phyloP scores from a whole-genome alignment of 106 monocot genomes.

The Phalaenopsis equestris region DNA sequence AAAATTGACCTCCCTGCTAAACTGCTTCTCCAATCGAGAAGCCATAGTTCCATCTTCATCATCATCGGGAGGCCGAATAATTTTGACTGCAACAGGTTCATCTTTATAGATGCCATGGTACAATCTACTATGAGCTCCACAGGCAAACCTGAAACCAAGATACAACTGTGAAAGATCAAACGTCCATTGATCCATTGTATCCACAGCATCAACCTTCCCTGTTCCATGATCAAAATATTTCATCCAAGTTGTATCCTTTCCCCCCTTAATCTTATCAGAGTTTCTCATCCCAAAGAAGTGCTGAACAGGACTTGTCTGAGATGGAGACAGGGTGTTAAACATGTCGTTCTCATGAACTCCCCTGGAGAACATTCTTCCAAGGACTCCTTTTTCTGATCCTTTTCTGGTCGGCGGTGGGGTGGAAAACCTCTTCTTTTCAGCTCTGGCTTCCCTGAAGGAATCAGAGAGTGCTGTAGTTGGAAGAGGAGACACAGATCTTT shows the following conservation, averaged over 20 bases:
- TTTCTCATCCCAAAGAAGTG: slow-evolving; percentile 20
- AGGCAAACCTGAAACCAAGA: slow-evolving; percentile 56
- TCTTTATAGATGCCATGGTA: slow-evolving; percentile 69
- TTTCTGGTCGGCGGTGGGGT: slow-evolving; percentile 47
- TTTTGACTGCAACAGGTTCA: slow-evolving; percentile 60
- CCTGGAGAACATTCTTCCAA: slow-evolving; percentile 28
- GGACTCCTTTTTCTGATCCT: slow-evolving; percentile 20
- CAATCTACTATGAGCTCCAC: slow-evolving; percentile 61
- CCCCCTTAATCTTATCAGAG: slow-evolving; percentile 26
- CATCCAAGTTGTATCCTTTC: slow-evolving; percentile 39
- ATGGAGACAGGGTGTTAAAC: slow-evolving; percentile 5
- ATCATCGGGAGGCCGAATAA: slow-evolving; percentile 64
- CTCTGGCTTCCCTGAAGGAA: slow-evolving; percentile 46
- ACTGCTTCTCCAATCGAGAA: slow-evolving; percentile 58
- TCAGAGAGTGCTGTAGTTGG: slow-evolving; percentile 29
- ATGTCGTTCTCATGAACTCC: slow-evolving; percentile 15
- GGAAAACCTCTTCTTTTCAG: slow-evolving; percentile 34
- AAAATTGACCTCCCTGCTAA: slow-evolving; percentile 45
- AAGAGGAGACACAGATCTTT: slow-evolving; percentile 44
- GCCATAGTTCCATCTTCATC: slow-evolving; percentile 66
- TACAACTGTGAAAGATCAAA: slow-evolving; percentile 66
- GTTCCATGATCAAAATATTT: slow-evolving; percentile 52
- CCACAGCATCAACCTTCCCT: slow-evolving; percentile 50
- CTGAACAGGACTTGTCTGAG: slow-evolving; percentile 15
- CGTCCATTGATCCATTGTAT: slow-evolving; percentile 34